These are phyloP conservation scores for Holtermannia corniformis DNA, from an alignment of 768 basidiomycete genomes.

Conservation along the genomic window DNA sequence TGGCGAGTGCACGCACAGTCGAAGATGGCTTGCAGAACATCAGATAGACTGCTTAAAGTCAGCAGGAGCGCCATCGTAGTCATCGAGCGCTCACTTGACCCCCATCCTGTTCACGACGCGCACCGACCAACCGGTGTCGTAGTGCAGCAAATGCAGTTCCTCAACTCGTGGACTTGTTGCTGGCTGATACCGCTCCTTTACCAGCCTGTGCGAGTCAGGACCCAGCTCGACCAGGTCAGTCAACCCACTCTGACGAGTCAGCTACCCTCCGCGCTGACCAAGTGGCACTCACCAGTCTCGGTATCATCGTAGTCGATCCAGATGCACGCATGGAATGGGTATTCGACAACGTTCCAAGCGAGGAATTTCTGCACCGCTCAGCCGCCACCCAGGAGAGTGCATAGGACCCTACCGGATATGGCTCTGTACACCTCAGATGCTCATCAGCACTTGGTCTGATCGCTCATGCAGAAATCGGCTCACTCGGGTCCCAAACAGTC, in stretches of 20 bases:
- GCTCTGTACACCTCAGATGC: constrained; percentile 8
- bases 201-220: constrained; percentile 1
- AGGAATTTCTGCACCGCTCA: constrained; percentile 17
- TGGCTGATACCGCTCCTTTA: constrained; percentile 25
- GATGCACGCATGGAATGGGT: constrained; percentile 19
- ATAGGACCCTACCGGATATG: constrained; percentile 13
- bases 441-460: no score
- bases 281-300: neutral
- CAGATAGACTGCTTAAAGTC: constrained; percentile 15
- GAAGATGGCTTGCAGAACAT: constrained; percentile 21
- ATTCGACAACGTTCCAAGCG: constrained; percentile 22
- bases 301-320: constrained; percentile 22
- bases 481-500: constrained; percentile 34
- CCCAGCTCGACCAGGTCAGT: neutral
- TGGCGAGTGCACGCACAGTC: constrained; percentile 11
- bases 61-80: no score
- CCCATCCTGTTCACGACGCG: constrained; percentile 22
- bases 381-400: neutral
- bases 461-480: constrained; percentile 4
- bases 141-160: constrained; percentile 19
- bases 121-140: constrained; percentile 19
- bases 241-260: no score
- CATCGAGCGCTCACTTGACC: no score
- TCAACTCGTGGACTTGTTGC: constrained; percentile 22
- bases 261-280: no score